Evolutionary conservation across 495 filamentous ascomycete genomes (phyloP).

Genomic region (Acidiella bohemica): DNA sequence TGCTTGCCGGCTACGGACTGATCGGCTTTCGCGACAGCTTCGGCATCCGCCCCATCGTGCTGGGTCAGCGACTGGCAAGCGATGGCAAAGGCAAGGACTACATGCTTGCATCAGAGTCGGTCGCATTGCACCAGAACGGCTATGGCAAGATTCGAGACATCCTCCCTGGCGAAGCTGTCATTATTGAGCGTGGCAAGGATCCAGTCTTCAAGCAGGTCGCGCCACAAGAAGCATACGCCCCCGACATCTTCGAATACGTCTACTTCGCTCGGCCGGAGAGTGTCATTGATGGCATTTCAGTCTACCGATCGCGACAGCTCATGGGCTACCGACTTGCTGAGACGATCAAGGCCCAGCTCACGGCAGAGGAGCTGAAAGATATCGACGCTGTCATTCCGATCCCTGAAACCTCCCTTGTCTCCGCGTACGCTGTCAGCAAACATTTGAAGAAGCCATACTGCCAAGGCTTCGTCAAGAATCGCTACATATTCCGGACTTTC

Average conservation of each 20-base stretch:
- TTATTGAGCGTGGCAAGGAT: conserved; percentile 70
- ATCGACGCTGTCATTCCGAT: conserved; percentile 90
- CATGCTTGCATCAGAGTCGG: conserved; percentile 95
- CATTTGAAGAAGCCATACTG: conserved; percentile 66
- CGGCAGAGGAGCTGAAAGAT: conserved; percentile 58
- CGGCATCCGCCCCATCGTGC: conserved; percentile 78
- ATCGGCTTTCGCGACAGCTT: conserved; percentile 80
- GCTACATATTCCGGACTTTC: conserved; percentile 92
- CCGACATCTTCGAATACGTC: conserved; percentile 89
- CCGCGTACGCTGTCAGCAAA: conserved; percentile 67
- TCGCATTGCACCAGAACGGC: conserved; percentile 77
- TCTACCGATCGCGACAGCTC: conserved; percentile 74
- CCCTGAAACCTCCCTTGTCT: conserved; percentile 74
- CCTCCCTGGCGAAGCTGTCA: conserved; percentile 81
- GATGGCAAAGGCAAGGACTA: conserved; percentile 65
- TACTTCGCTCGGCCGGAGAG: conserved; percentile 83
- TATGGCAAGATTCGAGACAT: conserved; percentile 75
- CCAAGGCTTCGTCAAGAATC: conserved; percentile 85
- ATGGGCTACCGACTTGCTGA: conserved; percentile 85
- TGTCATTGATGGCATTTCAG: conserved; percentile 83
- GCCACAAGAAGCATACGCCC: conserved; percentile 57
- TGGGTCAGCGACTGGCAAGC: conserved; percentile 47
- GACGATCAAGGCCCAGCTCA: conserved; percentile 59
- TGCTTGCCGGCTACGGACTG: conserved; percentile 84
- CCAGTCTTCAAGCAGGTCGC: conserved; percentile 70